A percentile compares a stretch with the other conserved stretches of the same genome.
phyloP scores from a whole-genome alignment of 179 eudicot genomes.

The Beta macrorhiza region DNA sequence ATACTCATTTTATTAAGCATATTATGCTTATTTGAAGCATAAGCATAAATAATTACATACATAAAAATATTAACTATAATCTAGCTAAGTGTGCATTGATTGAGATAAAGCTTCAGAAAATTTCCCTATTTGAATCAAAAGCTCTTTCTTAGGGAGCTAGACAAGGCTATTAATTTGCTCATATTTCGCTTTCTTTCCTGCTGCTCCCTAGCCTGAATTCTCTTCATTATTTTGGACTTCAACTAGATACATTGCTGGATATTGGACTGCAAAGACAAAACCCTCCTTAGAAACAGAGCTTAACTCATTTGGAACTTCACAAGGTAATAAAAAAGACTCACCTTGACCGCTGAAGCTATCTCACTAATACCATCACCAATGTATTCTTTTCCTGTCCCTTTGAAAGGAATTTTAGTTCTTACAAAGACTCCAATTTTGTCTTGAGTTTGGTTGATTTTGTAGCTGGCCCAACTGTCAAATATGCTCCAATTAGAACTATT shows the following conservation, averaged over 20 bases:
- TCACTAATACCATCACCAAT: slow-evolving; percentile 98
- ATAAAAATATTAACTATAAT: no score
- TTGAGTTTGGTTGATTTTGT: no score
- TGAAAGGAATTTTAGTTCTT: slow-evolving; percentile 96
- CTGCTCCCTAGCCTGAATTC: slow-evolving; percentile 94
- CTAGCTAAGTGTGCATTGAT: no score
- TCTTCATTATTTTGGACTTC: slow-evolving; percentile 29
- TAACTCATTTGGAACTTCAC: background rate
- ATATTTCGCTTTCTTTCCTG: slow-evolving; percentile 92
- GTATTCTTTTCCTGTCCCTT: slow-evolving; percentile 99
- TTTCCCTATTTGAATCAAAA: no score
- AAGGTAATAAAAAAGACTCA: slow-evolving; percentile 21
- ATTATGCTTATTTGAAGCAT: no score
- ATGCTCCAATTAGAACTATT: no score
- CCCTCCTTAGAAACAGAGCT: no score
- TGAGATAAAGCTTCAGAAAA: no score
- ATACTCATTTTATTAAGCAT: no score
- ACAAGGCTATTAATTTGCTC: slow-evolving; percentile 57
- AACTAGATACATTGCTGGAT: slow-evolving; percentile 46
- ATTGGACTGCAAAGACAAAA: slow-evolving; percentile 53
- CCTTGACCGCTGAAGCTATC: slow-evolving; percentile 94
- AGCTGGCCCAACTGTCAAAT: no score
- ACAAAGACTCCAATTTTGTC: slow-evolving; percentile 34
- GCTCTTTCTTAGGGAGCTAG: no score
- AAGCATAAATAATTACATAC: no score